phyloP scores from a whole-genome alignment of 345 rosid species.

The Euphorbia tirucalli region DNA sequence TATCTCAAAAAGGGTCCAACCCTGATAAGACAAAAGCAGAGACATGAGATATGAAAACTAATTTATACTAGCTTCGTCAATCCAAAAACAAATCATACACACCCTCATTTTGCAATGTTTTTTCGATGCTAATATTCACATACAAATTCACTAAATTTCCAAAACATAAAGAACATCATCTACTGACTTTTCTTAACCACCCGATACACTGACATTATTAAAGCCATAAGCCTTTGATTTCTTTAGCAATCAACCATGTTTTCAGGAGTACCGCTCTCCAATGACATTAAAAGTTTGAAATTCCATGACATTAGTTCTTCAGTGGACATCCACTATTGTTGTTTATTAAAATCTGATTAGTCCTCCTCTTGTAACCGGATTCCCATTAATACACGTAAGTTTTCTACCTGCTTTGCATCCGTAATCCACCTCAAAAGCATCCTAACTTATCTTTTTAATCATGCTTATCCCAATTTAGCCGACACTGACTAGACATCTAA shows the following conservation, averaged over 20 bases:
- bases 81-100: not conserved
- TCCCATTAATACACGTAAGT: not conserved
- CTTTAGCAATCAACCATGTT: not conserved
- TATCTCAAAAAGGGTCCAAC: conserved; percentile 91
- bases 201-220: no score
- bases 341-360: not conserved
- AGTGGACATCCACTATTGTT: not conserved
- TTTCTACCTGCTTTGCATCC: not conserved
- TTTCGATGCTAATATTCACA: not conserved
- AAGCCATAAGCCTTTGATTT: not conserved
- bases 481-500: not conserved
- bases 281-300: not conserved
- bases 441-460: not conserved
- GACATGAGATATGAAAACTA: conserved; percentile 6
- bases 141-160: not conserved
- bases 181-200: not conserved
- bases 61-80: not conserved
- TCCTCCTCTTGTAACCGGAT: not conserved
- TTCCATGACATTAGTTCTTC: conserved; percentile 8
- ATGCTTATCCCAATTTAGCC: not conserved
- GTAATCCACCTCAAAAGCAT: not conserved
- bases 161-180: not conserved
- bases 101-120: not conserved
- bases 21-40: conserved; percentile 37
- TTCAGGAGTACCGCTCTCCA: not conserved